Evolutionary conservation across 108 stramenopile genomes (phyloP), one percentile per base, ranked within the genome.

Genomic region (Nitzschia sp.): DNA sequence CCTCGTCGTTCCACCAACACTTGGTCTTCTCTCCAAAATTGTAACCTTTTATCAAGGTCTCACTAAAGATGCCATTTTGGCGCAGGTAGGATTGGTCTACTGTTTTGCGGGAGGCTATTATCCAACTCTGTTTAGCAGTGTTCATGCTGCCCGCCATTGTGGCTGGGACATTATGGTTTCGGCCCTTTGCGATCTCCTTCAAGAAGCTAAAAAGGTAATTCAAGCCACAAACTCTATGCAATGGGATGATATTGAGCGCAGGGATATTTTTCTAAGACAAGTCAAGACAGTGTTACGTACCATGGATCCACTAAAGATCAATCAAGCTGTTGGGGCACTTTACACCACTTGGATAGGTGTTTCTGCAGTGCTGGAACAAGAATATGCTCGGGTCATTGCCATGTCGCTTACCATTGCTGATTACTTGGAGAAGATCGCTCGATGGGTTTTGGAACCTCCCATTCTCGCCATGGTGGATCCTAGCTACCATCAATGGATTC

Each of bases 401-500:
- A 29, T 78, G 50, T 67, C 71, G 0, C 44, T 78, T 52, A 72
- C 77, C 10, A 14, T 78, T 22, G 51, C 77, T 14, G 46, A 50
- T 12, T 70, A 50, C 24, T 29, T 71, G 7, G 79, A 75, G 24
- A 55, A 50, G 12, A 24, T 75, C 0, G 63, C 69, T 10, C 48
- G 46, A 11, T 70, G 44, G 20, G 26, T 80, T 11, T 53, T 80
- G 50, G 63, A 57, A 50, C 57, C 51, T 0, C 79, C 79, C 6
- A 40, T 58, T 11, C 17, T 65, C 15, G 41, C 38, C 17, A 39
- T 70, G 20, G 24, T 69, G 34, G 54, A 40, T 14, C 10, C 58
- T n/a, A 73, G 71, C 25, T 80, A 80, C 51, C 79, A 71, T 34
- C 26, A 72, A 68, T 86, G 86, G 86, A 63, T 80, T n/a, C 86